Conservation (phyloP, 1,139 yeast genomes). For the Nakaseomyces uthaithaninus region DNA sequence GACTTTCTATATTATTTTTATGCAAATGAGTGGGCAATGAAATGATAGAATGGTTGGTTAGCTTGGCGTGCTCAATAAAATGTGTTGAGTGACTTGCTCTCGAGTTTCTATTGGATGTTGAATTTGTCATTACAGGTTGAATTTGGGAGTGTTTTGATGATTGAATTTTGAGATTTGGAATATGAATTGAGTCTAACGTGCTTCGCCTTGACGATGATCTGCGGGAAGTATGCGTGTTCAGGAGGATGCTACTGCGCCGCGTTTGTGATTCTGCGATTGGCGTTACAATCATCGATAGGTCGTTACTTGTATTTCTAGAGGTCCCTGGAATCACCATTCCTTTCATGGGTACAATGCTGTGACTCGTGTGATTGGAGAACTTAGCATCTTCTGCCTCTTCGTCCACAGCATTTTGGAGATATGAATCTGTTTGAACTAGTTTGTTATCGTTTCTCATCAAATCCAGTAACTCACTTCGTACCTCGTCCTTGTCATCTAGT, state of each 20-base stretch:
- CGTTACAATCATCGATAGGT: neutral
- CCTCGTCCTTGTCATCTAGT: neutral
- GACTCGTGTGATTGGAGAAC: too few species aligned
- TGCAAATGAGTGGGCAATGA: constrained; percentile 14
- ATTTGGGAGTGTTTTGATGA: constrained; percentile 30
- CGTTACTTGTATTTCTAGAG: neutral
- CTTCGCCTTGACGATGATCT: constrained; percentile 14
- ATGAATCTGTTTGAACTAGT: constrained; percentile 24
- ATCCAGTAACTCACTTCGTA: constrained; percentile 3
- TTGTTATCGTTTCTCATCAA: constrained; percentile 8
- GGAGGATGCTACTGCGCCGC: constrained; percentile 10
- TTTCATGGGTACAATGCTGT: neutral
- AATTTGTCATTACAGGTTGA: constrained; percentile 15
- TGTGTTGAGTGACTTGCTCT: constrained; percentile 6
- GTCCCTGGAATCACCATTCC: neutral
- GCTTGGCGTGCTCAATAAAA: neutral
- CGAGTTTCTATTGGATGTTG: constrained; percentile 9
- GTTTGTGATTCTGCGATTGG: neutral
- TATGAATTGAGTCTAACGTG: constrained; percentile 15
- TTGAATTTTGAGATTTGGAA: constrained; percentile 25
- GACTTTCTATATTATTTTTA: constrained; percentile 2
- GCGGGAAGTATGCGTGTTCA: constrained; percentile 21
- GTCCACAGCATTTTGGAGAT: constrained; percentile 22
- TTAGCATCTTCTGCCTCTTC: constrained; percentile 11
- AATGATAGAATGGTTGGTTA: constrained; percentile 13